Evolutionary conservation across 140 eudicot genomes (phyloP).

Genomic region (Erigeron philadelphicus): DNA sequence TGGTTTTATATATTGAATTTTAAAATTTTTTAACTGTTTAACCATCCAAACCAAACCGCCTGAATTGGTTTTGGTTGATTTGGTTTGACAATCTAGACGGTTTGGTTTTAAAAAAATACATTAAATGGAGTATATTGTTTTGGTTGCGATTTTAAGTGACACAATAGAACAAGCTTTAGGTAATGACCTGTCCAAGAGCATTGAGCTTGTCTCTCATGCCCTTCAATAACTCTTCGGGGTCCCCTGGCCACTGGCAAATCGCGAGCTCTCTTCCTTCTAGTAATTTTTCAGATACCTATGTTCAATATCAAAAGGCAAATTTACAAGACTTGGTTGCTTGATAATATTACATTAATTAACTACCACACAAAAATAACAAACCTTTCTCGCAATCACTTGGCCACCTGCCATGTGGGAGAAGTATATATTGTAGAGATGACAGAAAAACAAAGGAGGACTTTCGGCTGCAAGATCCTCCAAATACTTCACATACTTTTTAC

Average conservation of each 20-base stretch:
- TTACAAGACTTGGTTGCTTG: background rate
- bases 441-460: slow-evolving; percentile 42
- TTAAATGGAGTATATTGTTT: no score
- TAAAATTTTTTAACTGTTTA: no score
- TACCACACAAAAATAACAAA: slow-evolving; percentile 14
- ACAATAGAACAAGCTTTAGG: background rate
- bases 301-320: background rate
- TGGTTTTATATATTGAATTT: no score
- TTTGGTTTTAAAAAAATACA: no score
- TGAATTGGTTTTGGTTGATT: no score
- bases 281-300: slow-evolving; percentile 47
- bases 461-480: slow-evolving; percentile 32
- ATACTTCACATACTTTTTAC: slow-evolving; percentile 31
- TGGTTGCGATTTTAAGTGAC: background rate
- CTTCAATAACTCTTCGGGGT: slow-evolving; percentile 57
- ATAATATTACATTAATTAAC: background rate
- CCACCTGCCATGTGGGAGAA: slow-evolving; percentile 92
- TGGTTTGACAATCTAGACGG: no score
- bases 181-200: slow-evolving; percentile 61
- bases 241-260: slow-evolving; percentile 69
- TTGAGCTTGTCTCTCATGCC: slow-evolving; percentile 70
- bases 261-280: slow-evolving; percentile 58
- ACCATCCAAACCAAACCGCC: no score
- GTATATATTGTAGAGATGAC: slow-evolving; percentile 85
- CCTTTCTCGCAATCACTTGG: slow-evolving; percentile 78